Conservation (phyloP, 2,329 filamentous ascomycete genomes). For the Sordariomycetes sp. region DNA sequence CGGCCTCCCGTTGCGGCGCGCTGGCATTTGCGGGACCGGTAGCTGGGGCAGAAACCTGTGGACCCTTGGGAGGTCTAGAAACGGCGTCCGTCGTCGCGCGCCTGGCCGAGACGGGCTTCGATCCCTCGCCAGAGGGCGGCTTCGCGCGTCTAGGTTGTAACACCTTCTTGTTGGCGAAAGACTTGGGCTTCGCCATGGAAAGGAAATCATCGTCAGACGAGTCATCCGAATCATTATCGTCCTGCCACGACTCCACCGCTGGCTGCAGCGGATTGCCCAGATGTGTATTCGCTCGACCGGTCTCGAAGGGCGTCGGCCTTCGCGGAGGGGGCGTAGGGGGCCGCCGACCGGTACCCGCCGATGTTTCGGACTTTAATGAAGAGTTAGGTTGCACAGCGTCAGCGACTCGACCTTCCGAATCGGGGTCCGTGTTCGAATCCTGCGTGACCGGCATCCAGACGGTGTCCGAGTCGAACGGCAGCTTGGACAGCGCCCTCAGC, state of each 20-base stretch:
- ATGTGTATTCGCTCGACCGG: neutral
- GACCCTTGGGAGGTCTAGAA: neutral
- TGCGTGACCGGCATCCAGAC: constrained; percentile 38
- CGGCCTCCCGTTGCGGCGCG: neutral
- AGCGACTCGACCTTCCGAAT: constrained; percentile 10
- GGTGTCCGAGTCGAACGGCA: constrained; percentile 38
- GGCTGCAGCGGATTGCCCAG: neutral
- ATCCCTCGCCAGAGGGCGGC: constrained; percentile 1
- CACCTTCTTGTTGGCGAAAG: constrained; percentile 16
- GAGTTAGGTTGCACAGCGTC: constrained; percentile 10
- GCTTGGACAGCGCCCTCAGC: constrained; percentile 38
- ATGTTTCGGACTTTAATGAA: neutral
- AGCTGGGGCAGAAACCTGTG: neutral
- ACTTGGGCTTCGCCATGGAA: constrained; percentile 25
- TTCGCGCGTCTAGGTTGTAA: constrained; percentile 8
- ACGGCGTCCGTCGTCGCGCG: neutral
- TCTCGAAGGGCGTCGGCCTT: neutral
- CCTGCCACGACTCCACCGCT: neutral
- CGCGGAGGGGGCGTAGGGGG: neutral
- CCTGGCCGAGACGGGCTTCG: neutral
- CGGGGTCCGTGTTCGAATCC: constrained; percentile 12
- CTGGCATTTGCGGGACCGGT: neutral
- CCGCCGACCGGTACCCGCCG: neutral
- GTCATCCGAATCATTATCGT: constrained; percentile 8
- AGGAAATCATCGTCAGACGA: constrained; percentile 30